Evolutionary conservation across 2,329 filamentous ascomycete species (phyloP).

Genomic region (Colletotrichum sp.): DNA sequence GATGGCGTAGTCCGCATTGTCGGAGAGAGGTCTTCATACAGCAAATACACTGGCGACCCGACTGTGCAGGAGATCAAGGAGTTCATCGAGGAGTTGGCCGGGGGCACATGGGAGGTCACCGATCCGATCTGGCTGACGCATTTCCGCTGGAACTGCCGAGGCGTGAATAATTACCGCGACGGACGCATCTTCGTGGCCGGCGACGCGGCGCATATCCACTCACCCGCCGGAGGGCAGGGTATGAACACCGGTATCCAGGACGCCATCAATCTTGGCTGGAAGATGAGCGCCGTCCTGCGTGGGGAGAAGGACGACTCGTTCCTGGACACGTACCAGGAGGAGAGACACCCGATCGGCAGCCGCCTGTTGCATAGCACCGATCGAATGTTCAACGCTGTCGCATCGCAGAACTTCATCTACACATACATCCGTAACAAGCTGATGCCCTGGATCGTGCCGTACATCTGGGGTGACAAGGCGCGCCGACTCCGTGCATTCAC

Average conservation of each 20-base stretch:
- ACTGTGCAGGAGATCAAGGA: conserved; percentile 22
- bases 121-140: conserved; percentile 45
- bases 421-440: conserved; percentile 42
- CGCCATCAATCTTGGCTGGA: conserved; percentile 39
- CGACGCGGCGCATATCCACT: conserved; percentile 41
- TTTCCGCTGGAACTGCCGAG: conserved; percentile 50
- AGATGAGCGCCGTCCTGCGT: conserved; percentile 28
- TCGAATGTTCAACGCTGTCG: conserved; percentile 40
- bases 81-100: conserved; percentile 32
- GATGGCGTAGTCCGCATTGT: conserved; percentile 32
- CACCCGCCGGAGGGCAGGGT: conserved; percentile 39
- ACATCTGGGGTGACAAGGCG: conserved; percentile 28
- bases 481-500: conserved; percentile 31
- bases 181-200: conserved; percentile 30
- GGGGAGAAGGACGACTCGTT: conserved; percentile 35
- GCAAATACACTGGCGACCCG: background rate
- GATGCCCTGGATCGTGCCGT: conserved; percentile 42
- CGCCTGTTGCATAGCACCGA: conserved; percentile 48
- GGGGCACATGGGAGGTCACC: conserved; percentile 28
- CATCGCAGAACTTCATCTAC: conserved; percentile 38
- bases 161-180: conserved; percentile 44
- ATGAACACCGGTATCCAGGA: conserved; percentile 43
- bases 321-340: conserved; percentile 51
- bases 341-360: conserved; percentile 51
- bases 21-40: conserved; percentile 15